Evolutionary conservation across 192 early-diverging fungal species (phyloP).

Genomic region (Spizellomyces sp.): DNA sequence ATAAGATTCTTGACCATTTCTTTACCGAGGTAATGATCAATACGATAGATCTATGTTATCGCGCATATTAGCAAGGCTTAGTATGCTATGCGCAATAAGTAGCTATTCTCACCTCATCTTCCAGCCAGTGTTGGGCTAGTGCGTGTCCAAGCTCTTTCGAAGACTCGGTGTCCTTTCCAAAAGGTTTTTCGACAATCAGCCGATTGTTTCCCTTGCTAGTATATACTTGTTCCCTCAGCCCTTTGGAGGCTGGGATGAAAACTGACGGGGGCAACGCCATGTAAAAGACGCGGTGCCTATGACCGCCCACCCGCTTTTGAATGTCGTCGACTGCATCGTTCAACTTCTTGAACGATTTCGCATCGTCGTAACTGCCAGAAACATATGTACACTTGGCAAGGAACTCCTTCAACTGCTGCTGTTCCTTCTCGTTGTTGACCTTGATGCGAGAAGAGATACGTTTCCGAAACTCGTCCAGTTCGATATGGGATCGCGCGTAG

Average conservation of each 20-base stretch:
- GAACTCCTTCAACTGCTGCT: slow-evolving; percentile 62
- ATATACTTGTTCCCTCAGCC: slow-evolving; percentile 74
- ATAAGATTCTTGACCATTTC: slow-evolving; percentile 99
- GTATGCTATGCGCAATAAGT: background rate
- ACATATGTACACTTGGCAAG: slow-evolving; percentile 74
- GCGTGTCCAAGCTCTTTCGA: slow-evolving; percentile 72
- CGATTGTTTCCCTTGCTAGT: slow-evolving; percentile 69
- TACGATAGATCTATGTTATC: slow-evolving; percentile 82
- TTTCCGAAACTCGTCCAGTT: slow-evolving; percentile 70
- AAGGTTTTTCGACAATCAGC: slow-evolving; percentile 96
- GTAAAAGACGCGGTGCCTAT: slow-evolving; percentile 85
- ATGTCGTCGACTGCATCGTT: slow-evolving; percentile 62
- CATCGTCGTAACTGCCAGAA: slow-evolving; percentile 82
- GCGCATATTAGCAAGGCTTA: background rate
- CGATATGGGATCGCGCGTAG: slow-evolving; percentile 87
- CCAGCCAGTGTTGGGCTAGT: slow-evolving; percentile 76
- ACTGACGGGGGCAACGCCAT: slow-evolving; percentile 96
- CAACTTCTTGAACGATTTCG: slow-evolving; percentile 67
- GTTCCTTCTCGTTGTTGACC: slow-evolving; percentile 59
- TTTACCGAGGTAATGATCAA: slow-evolving; percentile 98
- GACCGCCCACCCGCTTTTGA: slow-evolving; percentile 46
- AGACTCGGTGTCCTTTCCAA: slow-evolving; percentile 89
- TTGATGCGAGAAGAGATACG: slow-evolving; percentile 76
- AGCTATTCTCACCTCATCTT: slow-evolving; percentile 70
- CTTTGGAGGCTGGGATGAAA: slow-evolving; percentile 81